phyloP scores from a whole-genome alignment of 345 rosid species.

The Lepidium sativum region DNA sequence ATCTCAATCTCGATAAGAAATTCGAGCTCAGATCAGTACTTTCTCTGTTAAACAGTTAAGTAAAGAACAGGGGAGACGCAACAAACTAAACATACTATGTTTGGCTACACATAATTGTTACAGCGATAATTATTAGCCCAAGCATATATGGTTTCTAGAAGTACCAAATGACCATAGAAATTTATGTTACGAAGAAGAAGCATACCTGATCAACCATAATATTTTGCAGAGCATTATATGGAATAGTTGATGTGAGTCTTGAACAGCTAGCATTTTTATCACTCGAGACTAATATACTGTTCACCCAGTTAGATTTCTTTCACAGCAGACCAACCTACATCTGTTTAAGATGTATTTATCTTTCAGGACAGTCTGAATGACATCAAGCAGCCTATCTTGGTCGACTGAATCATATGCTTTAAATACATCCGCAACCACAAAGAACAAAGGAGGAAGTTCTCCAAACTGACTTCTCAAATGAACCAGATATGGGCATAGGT shows the following conservation, averaged over 20 bases:
- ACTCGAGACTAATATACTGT: conserved; percentile 24
- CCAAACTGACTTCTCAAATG: conserved; percentile 42
- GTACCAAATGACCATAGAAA: background rate
- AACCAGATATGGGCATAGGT: conserved; percentile 48
- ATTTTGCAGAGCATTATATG: conserved; percentile 34
- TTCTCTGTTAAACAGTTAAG: background rate
- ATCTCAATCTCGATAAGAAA: background rate
- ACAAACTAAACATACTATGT: background rate
- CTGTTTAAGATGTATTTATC: conserved; percentile 44
- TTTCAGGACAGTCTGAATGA: conserved; percentile 42
- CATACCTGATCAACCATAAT: conserved; percentile 56
- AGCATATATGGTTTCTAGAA: background rate
- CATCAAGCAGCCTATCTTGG: conserved; percentile 54
- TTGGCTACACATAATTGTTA: background rate
- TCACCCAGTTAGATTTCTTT: conserved; percentile 41
- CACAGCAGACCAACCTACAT: conserved; percentile 40
- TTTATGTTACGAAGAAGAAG: background rate
- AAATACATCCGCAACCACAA: conserved; percentile 71
- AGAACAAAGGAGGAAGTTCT: conserved; percentile 37
- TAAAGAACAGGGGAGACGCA: background rate
- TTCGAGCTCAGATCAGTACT: conserved; percentile 28
- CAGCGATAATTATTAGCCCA: background rate
- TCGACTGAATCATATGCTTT: conserved; percentile 81
- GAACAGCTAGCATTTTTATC: conserved; percentile 21
- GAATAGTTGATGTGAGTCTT: conserved; percentile 32